Evolutionary conservation across 768 basidiomycete species (phyloP), one percentile per base, ranked within the genome.

Genomic region (Termitomyces sp.): DNA sequence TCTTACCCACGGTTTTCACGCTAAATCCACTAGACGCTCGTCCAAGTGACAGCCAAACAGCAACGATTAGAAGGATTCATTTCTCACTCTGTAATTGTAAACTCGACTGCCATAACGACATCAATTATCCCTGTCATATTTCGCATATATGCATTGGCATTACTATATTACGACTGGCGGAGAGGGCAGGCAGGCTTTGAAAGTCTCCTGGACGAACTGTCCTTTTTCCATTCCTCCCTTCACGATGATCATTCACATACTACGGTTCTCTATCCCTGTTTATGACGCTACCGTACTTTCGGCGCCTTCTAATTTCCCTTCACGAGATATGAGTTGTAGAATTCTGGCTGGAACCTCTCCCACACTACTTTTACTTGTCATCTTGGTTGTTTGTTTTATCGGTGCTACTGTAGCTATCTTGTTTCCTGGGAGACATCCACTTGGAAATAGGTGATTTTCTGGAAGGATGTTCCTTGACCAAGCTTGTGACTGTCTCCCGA

Each of bases 61-160:
- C 56, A 58, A 57, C 56, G 43, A 59, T 59, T 56, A 61, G 60
- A 62, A 58, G 54, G 42, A 45, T 54, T 39, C 13, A 5, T 57
- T 47, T 42, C 44, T 45, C 20, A 23, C 42, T 46, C 16, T 60
- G 60, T 61, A 61, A 56, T 39, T 52, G 42, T 61, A 59, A 50
- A 36, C 5, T 9, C 22, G 27, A 33, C 43, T 57, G 41, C 56
- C 25, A 48, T 49, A 53, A 50, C 44, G 53, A 38, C 39, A 48
- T n/a, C 31, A 22, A 25, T 48, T 18, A 7, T 48, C 36, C 50
- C 22, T 44, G 5, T 35, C 7, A 44, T 20, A 33, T 22, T 43
- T 7, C 27, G 32, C 40, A 7, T 27, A 15, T 11, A 27, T 9
- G 25, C 20, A 40, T 50, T 18, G 36, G 18, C 32, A 45, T 20